Evolutionary conservation across 768 basidiomycete species (phyloP).

Genomic region (Lactarius psammicola): DNA sequence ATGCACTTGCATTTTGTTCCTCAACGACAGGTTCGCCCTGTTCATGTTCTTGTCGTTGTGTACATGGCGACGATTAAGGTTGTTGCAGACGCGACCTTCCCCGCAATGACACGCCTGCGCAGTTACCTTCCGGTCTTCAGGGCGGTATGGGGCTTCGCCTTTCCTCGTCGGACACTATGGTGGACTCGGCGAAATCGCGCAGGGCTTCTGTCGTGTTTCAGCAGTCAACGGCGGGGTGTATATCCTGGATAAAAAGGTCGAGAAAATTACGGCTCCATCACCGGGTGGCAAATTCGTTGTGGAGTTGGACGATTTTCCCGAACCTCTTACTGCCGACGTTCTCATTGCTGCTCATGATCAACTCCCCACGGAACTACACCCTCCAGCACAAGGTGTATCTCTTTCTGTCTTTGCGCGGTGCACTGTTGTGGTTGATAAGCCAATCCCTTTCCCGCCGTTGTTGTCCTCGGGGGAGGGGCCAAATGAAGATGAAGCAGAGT

Average conservation of each 20-base stretch:
- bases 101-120: slow-evolving; percentile 67
- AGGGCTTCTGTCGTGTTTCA: slow-evolving; percentile 85
- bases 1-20: slow-evolving; percentile 72
- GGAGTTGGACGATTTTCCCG: slow-evolving; percentile 58
- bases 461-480: slow-evolving; percentile 33
- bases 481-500: slow-evolving; percentile 29
- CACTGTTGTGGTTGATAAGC: slow-evolving; percentile 50
- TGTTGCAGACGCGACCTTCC: slow-evolving; percentile 59
- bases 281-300: slow-evolving; percentile 41
- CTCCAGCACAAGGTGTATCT: slow-evolving; percentile 3
- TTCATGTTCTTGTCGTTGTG: not conserved
- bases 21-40: slow-evolving; percentile 52
- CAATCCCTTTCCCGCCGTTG: slow-evolving; percentile 37
- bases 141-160: slow-evolving; percentile 83
- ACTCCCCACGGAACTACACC: slow-evolving; percentile 14
- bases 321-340: slow-evolving; percentile 52
- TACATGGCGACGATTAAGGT: slow-evolving; percentile 13
- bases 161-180: slow-evolving; percentile 97
- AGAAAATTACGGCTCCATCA: slow-evolving; percentile 28
- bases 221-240: slow-evolving; percentile 80
- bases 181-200: slow-evolving; percentile 86
- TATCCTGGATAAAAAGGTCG: slow-evolving; percentile 58
- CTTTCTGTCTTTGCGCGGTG: slow-evolving; percentile 42
- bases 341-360: slow-evolving; percentile 51
- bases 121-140: slow-evolving; percentile 73